Evolutionary conservation across 495 filamentous ascomycete species (phyloP).

Genomic region (Talaromyces ruber): DNA sequence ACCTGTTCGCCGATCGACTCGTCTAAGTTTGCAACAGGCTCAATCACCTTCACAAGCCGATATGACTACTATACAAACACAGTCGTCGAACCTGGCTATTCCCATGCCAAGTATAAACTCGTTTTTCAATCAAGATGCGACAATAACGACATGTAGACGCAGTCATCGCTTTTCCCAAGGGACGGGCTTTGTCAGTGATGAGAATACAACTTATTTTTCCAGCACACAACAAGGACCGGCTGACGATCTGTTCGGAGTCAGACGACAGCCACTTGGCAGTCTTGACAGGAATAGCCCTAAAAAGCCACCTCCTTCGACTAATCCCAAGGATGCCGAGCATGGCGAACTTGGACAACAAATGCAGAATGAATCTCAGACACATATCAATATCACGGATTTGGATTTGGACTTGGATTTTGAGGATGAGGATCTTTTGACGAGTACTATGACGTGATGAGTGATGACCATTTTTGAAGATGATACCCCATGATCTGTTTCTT

Average conservation of each 20-base stretch:
- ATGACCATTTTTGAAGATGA: not conserved
- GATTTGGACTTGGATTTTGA: constrained; percentile 5
- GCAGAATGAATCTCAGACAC: not conserved
- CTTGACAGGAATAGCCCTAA: constrained; percentile 20
- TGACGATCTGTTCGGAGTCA: not conserved
- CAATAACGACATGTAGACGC: not conserved
- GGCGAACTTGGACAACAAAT: not conserved
- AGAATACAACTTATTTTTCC: not conserved
- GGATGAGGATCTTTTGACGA: constrained; percentile 5
- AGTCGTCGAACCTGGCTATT: not conserved
- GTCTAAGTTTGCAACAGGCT: not conserved
- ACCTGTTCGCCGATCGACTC: constrained; percentile 6
- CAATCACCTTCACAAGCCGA: constrained; percentile 4
- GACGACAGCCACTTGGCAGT: constrained; percentile 18
- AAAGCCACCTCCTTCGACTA: constrained; percentile 11
- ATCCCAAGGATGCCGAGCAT: not conserved
- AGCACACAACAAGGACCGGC: constrained; percentile 1
- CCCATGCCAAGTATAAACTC: not conserved
- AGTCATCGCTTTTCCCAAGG: not conserved
- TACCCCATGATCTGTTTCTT: not conserved
- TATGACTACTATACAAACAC: not conserved
- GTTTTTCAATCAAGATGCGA: not conserved
- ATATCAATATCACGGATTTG: not conserved
- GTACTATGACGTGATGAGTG: not conserved
- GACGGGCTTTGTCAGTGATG: not conserved